These are phyloP conservation scores for Neurospora crassa DNA, from an alignment of 2,329 filamentous ascomycete species.

Conservation along the genomic window DNA sequence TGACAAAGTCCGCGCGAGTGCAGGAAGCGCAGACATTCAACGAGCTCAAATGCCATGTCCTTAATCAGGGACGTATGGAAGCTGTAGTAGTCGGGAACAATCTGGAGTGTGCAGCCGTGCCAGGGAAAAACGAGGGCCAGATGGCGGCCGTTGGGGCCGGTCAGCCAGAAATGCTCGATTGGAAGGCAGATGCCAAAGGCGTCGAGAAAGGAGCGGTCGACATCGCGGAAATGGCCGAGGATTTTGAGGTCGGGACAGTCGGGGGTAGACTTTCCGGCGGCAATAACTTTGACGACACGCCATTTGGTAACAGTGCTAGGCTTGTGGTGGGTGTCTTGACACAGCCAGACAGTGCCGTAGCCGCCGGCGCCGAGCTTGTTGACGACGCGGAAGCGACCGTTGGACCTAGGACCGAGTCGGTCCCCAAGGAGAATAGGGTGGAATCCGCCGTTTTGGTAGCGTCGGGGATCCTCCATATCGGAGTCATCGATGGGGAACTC, in stretches of 20 bases:
- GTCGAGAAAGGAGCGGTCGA: neutral
- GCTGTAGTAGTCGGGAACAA: neutral
- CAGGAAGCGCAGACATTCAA: neutral
- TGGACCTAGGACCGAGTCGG: neutral
- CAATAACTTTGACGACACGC: slow-evolving; percentile 7
- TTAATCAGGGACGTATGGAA: slow-evolving; percentile 1
- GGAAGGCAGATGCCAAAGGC: slow-evolving; percentile 7
- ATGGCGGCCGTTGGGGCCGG: slow-evolving; percentile 2
- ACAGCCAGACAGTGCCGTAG: slow-evolving; percentile 8
- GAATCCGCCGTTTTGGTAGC: neutral
- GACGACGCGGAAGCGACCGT: slow-evolving; percentile 5
- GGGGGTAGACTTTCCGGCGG: neutral
- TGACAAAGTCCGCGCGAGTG: slow-evolving; percentile 3
- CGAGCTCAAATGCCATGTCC: slow-evolving; percentile 2
- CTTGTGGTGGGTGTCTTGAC: slow-evolving; percentile 3
- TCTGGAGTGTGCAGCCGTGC: neutral
- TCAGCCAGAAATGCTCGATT: slow-evolving; percentile 1
- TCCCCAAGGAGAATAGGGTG: slow-evolving; percentile 5
- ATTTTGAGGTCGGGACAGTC: neutral
- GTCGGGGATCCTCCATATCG: too few species aligned
- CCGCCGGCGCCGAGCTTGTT: slow-evolving; percentile 10
- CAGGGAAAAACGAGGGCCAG: neutral
- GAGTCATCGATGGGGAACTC: too few species aligned
- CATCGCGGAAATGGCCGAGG: neutral
- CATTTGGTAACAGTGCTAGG: neutral